Percentiles rank a stretch among this genome's conserved stretches.
phyloP scores from a whole-genome alignment of 805 yeast species.

The Metschnikowia chrysomelidarum region DNA sequence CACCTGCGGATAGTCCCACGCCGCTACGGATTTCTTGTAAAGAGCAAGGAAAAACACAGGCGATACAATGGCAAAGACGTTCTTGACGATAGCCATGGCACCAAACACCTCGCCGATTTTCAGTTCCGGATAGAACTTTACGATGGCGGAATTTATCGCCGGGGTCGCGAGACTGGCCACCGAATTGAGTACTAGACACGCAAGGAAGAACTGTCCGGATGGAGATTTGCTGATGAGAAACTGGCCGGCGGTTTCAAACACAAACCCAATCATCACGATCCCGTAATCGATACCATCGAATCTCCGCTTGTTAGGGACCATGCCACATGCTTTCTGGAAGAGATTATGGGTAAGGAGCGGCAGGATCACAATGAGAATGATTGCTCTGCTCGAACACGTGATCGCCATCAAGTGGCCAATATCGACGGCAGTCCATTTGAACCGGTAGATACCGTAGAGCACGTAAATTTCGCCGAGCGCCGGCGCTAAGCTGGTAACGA shows the following conservation, averaged over 20 bases:
- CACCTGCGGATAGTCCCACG: slow-evolving; percentile 28
- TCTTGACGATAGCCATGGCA: slow-evolving; percentile 59
- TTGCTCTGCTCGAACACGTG: slow-evolving; percentile 48
- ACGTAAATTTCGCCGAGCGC: slow-evolving; percentile 44
- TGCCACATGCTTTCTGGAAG: slow-evolving; percentile 30
- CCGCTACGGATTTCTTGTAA: slow-evolving; percentile 35
- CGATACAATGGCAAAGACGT: slow-evolving; percentile 42
- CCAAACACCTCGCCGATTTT: slow-evolving; percentile 73
- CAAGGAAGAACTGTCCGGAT: slow-evolving; percentile 27
- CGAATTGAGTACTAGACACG: slow-evolving; percentile 38
- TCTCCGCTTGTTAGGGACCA: slow-evolving; percentile 35
- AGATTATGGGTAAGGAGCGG: slow-evolving; percentile 45
- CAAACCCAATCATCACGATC: slow-evolving; percentile 34
- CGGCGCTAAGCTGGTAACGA: slow-evolving; percentile 33
- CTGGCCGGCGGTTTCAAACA: slow-evolving; percentile 40
- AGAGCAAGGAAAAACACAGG: slow-evolving; percentile 50
- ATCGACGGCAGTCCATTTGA: slow-evolving; percentile 52
- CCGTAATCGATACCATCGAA: slow-evolving; percentile 53
- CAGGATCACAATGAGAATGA: slow-evolving; percentile 47
- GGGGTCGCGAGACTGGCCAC: slow-evolving; percentile 46
- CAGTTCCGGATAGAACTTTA: slow-evolving; percentile 59
- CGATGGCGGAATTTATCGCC: slow-evolving; percentile 53
- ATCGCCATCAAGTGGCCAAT: slow-evolving; percentile 57
- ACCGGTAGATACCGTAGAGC: slow-evolving; percentile 52
- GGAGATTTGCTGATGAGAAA: slow-evolving; percentile 32